Percentiles rank a stretch among this genome's conserved stretches.
phyloP scores from a whole-genome alignment of 768 basidiomycete species.

The Galerina marginata region DNA sequence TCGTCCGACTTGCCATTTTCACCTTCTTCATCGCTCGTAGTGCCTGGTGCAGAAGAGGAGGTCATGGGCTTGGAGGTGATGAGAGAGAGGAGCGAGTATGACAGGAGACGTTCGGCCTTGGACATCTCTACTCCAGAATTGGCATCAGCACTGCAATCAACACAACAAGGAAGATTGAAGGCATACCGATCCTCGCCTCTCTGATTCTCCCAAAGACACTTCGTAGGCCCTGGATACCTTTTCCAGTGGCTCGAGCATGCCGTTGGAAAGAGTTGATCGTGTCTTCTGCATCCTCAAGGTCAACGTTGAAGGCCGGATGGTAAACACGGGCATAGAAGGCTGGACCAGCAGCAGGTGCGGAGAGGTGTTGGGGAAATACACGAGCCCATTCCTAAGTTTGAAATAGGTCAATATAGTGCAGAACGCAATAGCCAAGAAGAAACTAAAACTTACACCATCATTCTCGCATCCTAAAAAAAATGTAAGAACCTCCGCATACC shows the following conservation, averaged over 20 bases:
- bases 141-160: not conserved
- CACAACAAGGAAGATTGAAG: not conserved
- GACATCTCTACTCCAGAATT: conserved; percentile 66
- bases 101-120: conserved; percentile 73
- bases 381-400: conserved; percentile 71
- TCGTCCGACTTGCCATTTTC: conserved; percentile 17
- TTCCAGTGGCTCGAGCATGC: conserved; percentile 69
- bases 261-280: conserved; percentile 64
- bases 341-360: conserved; percentile 71
- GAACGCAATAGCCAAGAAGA: not conserved
- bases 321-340: conserved; percentile 80
- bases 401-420: not conserved
- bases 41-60: conserved; percentile 50
- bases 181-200: conserved; percentile 68
- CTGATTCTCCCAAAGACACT: conserved; percentile 65
- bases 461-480: conserved; percentile 82
- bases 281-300: conserved; percentile 70
- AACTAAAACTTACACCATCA: conserved; percentile 59
- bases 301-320: conserved; percentile 86
- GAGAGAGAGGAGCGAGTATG: conserved; percentile 74
- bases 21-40: conserved; percentile 55
- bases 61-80: conserved; percentile 72
- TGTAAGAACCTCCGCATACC: conserved; percentile 79
- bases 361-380: conserved; percentile 61
- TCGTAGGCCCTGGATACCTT: conserved; percentile 71